Base-by-base conservation (phyloP, 352 stramenopile genomes). In the Elongisporangium anandrum region DNA sequence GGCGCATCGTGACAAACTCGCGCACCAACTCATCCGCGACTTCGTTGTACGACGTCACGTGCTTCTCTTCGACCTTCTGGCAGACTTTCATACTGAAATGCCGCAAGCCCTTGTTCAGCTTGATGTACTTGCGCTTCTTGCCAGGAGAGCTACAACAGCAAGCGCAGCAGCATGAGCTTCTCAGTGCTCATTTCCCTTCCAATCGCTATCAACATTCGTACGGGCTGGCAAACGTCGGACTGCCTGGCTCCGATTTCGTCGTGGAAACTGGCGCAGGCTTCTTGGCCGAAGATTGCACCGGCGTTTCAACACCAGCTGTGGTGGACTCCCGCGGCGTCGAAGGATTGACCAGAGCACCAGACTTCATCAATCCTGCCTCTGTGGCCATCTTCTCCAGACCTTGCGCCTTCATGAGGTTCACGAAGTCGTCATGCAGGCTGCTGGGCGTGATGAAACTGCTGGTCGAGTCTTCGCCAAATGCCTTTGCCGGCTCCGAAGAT, bases 81-180 rank as follows among this genome's bases (percentile, higher is more conserved):
- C 93, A 98, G 16, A 98, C 92, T 55, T 98, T 98, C 86, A 98
- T 97, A 48, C 88, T 97, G 57, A 98, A 98, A 71, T 98, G 92
- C 26, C 95, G 88, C 41, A 98, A 65, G 7, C 90, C 90, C 56
- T 97, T 97, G 81, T 93, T 95, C 60, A 92, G 82, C 60, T 97
- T 97, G 24, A 84, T 53, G 56, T 81, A 88, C 65, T 90, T 93
- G 52, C 78, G 75, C 52, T 88, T 90, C 69, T 95, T 95, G 3
- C 70, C 75, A 0, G 81, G 78, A 24, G 77, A 73, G 9, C 79
- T 92, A 45, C 21, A 19, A 13, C 24, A 45, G 23, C 66, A n/a
- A n/a, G n/a, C n/a, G n/a, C n/a, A 17, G 66, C 2, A 51, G n/a
- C 48, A 29, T 41, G 2, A 62, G 20, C 16, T 50, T 19, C 7